Base-by-base conservation (phyloP, 1,139 yeast species). In the Pichia kudriavzevii region DNA sequence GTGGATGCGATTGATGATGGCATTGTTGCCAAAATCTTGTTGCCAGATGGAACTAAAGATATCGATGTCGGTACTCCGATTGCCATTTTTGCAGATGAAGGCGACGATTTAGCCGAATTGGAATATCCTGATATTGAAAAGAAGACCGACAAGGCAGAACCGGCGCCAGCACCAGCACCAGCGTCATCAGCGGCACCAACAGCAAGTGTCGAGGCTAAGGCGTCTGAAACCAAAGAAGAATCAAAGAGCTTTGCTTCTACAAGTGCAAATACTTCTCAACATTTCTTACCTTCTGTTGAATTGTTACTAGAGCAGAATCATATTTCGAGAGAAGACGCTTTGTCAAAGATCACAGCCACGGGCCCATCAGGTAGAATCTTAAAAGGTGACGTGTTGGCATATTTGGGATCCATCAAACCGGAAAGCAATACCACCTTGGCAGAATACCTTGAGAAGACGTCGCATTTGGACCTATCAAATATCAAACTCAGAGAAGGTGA, bases 1-100 rank as follows among this genome's bases (percentile, higher is more conserved):
- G 95, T 87, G 21, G 96, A 87, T 59, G 95, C 95, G 3, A 83
- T 73, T 46, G 96, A 87, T 53, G 95, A 91, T 51, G 98, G 97
- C 31, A 63, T 81, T 29, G 44, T 91, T 58, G 94, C 87, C 56
- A 85, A 84, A 59, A 79, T 91, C 35, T 57, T 87, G 42, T 63
- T 60, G 18, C 67, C 65, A 25, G 77, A 82, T 41, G 98, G 98
- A 5, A 73, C 75, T 30, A 76, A 74, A 43, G 91, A 79, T 22
- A 67, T 91, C 36, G 75, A 78, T 10, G 97, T 91, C n/a, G 96
- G 96, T 6, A 66, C 72, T 35, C 79, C 94, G 21, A 91, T 91
- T 60, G 98, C 96, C 1, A 74, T 74, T 39, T 52, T 83, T 42
- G 96, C 95, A 7, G 97, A 88, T 49, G 79, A 75, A 3, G 94